Base-by-base conservation (phyloP, 495 filamentous ascomycete species). In the Xylaria grammica region DNA sequence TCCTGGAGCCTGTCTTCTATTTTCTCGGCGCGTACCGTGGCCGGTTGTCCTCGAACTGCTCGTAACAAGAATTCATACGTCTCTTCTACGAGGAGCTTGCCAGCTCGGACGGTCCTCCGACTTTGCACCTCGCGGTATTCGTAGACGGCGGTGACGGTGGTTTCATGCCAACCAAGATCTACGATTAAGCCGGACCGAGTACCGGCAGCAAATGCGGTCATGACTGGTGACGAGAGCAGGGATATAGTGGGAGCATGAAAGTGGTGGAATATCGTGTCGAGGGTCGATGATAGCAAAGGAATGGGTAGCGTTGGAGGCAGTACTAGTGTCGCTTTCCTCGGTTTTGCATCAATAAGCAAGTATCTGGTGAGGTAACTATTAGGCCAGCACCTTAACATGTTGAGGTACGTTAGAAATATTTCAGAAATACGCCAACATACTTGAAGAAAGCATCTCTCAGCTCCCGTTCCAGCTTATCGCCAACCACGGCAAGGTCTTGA, bases 151-250 rank as follows among this genome's bases (percentile, higher is more conserved):
- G 91, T 95, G 15, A 93, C 84, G 0, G 88, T 85, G 0, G 92
- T 94, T 72, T 97, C 96, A 44, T 84, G 84, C 95, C 95, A 98
- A 59, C 94, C 94, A 38, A 99, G 80, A 72, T 98, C 93, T 10
- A 98, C 83, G 3, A 97, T 85, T 26, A 98, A 74, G 2, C 87
- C 90, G 19, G 91, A 88, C 13, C 95, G 89, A 55, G 93, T 79
- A 4, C 95, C 95, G 9, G 93, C 92, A 34, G 88, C 90, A 4
- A 91, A 85, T n/a, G 87, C 81, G 9, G 86, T 74, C 75, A 93
- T 86, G 13, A 91, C 79, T 1, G 93, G 86, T 6, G 87, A 85
- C 1, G 91, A 89, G 65, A 97, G 74, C 48, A 97, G 81, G 7
- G 90, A 93, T 57, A 97, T 84, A n/a, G 85, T 89, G 0, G 94